A percentile compares a stretch with the other conserved stretches of the same genome.
Evolutionary conservation across 2,329 filamentous ascomycete species (phyloP).

Genomic region (Apiospora marii): DNA sequence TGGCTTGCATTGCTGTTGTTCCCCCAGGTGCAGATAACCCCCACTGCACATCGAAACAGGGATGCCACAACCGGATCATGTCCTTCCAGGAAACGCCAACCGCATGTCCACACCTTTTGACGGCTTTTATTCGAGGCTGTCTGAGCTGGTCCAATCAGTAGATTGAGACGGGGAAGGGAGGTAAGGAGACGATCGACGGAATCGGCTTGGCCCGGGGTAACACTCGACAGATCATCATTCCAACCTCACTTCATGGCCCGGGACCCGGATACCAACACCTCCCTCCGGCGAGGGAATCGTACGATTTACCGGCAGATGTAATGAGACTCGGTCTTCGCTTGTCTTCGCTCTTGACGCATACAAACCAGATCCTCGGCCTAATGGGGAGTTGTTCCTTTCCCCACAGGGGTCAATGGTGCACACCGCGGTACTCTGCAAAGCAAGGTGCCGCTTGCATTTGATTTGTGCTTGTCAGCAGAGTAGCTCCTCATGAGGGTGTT

Average conservation of each 20-base stretch:
- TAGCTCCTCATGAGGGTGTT: not conserved
- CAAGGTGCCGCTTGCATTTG: not conserved
- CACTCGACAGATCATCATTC: not conserved
- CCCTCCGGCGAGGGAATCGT: not conserved
- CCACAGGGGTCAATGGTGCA: too few relatives aligned
- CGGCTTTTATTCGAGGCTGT: not conserved
- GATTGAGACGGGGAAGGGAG: not conserved
- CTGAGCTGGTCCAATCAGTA: slow-evolving; percentile 12
- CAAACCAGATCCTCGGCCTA: not conserved
- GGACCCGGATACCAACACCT: not conserved
- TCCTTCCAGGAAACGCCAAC: not conserved
- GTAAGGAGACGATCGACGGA: not conserved
- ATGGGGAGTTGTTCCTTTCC: not conserved
- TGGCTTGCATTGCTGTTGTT: not conserved
- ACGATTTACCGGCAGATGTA: not conserved
- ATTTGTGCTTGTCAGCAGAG: not conserved
- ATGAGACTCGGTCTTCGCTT: not conserved
- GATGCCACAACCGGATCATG: slow-evolving; percentile 2
- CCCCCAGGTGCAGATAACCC: not conserved
- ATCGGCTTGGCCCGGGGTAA: slow-evolving; percentile 8
- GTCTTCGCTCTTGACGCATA: not conserved
- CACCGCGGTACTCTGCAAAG: not conserved
- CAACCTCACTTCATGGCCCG: not conserved
- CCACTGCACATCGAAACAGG: not conserved
- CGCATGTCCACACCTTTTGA: not conserved